phyloP scores from a whole-genome alignment of 2,329 filamentous ascomycete genomes.

The Pleomassaria siparia region DNA sequence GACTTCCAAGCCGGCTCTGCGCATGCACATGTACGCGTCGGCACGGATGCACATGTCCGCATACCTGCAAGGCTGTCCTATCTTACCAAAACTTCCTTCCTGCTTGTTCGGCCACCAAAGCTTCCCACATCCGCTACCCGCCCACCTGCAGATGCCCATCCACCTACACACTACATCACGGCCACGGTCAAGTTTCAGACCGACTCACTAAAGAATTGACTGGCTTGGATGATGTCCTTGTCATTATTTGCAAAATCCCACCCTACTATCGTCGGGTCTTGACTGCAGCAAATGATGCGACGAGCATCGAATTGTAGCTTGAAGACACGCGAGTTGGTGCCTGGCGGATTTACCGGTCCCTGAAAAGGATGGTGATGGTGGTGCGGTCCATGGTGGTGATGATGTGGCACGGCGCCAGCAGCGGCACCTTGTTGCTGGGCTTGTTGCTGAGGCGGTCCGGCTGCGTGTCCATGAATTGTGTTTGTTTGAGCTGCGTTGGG shows the following conservation, averaged over 20 bases:
- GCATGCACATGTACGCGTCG: too few relatives aligned
- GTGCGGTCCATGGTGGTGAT: slow-evolving; percentile 29
- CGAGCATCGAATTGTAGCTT: slow-evolving; percentile 95
- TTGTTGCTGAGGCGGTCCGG: slow-evolving; percentile 16
- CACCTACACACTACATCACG: neutral
- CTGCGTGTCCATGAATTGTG: slow-evolving; percentile 13
- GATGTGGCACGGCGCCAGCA: slow-evolving; percentile 20
- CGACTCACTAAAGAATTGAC: slow-evolving; percentile 69
- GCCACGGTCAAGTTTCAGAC: neutral
- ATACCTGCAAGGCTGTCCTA: too few relatives aligned
- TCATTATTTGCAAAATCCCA: slow-evolving; percentile 98
- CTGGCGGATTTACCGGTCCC: slow-evolving; percentile 22
- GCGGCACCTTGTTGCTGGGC: slow-evolving; percentile 15
- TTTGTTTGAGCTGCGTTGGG: slow-evolving; percentile 11
- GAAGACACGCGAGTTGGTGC: slow-evolving; percentile 70
- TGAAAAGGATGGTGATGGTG: slow-evolving; percentile 32
- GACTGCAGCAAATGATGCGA: slow-evolving; percentile 91
- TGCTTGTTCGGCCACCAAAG: neutral
- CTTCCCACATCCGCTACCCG: neutral
- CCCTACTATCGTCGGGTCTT: slow-evolving; percentile 87
- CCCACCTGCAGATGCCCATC: too few relatives aligned
- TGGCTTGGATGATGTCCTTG: slow-evolving; percentile 73
- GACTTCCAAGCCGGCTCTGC: too few relatives aligned
- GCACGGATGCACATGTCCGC: too few relatives aligned
- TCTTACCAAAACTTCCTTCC: neutral